Evolutionary conservation across 2,329 filamentous ascomycete species (phyloP), one percentile per base, ranked within the genome.

Genomic region (Pseudocercospora musae): DNA sequence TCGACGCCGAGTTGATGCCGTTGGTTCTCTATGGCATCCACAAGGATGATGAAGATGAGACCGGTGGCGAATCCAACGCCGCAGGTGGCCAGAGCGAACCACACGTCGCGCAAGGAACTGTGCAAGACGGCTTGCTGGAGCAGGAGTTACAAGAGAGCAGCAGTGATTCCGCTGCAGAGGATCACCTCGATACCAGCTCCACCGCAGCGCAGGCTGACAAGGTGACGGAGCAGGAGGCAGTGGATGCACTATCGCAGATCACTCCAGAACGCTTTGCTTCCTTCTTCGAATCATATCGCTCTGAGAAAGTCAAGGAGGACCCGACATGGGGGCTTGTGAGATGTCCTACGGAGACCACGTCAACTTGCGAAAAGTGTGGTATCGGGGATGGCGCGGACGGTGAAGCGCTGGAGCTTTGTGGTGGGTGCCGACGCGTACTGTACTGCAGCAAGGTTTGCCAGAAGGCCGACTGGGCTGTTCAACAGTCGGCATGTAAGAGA

Each of bases 401-500:
- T 23, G 2, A n/a, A 7, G 18, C 18, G 23, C 21, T 62, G 11
- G 20, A 53, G 46, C 2, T 58, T 23, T 68, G 64, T 31, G 50
- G 40, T 13, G 55, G 40, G 1, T 68, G 66, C 55, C 37, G 40
- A 11, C 77, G 70, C 63, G 57, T 63, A 5, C 52, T 48, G 23
- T 87, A 86, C 58, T 87, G 84, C 71, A 82, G 79, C 2, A 62
- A 60, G 0, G 78, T 80, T 54, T 87, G 84, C 58, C 84, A 86
- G 76, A 80, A 78, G 70, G 76, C 73, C 65, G 80, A 85, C 61
- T 86, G 84, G 84, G 81, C 78, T 68, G 79, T 75, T 68, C 84
- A 87, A 69, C 76, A 74, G 66, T 53, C 62, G 31, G 37, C 62
- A 10, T 77, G 75, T 31, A 52, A 25, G 23, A 15, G 11, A 1